Evolutionary conservation across 768 basidiomycete genomes (phyloP), one percentile per base, ranked within the genome.

Genomic region (Chalciporus sphaerocephalus): DNA sequence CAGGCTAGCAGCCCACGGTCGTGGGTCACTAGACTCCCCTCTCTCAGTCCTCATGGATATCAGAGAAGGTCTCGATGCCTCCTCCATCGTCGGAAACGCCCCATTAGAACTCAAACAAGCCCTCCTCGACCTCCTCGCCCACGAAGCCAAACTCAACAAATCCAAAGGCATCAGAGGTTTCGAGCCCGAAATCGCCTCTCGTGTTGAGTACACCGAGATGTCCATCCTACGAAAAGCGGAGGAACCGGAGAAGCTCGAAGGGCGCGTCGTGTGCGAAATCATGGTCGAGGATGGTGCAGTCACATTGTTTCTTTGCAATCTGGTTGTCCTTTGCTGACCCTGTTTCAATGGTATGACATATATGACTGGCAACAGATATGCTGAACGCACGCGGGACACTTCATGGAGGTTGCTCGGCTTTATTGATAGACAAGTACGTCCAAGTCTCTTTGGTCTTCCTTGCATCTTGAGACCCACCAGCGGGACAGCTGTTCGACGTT

Each of bases 401-500:
- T 1, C 81, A 83, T 38, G 80, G 80, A 21, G 79, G 72, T 16
- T 82, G 80, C 51, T 69, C 74, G 2, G 79, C 76, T 0, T 69
- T 74, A 42, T 59, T 83, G 4, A 70, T 81, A 32, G 80, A 82
- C 59, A 52, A 71, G 80, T 76, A 36, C 22, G 73, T 68, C 15
- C 38, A 23, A 17, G 6, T 12, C 11, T 17, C 17, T 15, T 2
- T n/a, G n/a, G 0, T 37, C 15, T 6, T n/a, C 39, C 6, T 22
- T 32, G 21, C 16, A 6, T 38, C 9, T 21, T 22, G 2, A 38
- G 15, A 5, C 44, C 36, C 25, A 22, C 6, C 27, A n/a, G 30
- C 11, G 27, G 0, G 17, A 1, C 37, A 81, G 79, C 17, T 79
- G 81, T 42, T 77, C 81, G 5, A 59, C 78, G 12, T 46, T 80